Base-by-base conservation (phyloP, 257 asterid genomes). In the Nicotiana noctiflora region DNA sequence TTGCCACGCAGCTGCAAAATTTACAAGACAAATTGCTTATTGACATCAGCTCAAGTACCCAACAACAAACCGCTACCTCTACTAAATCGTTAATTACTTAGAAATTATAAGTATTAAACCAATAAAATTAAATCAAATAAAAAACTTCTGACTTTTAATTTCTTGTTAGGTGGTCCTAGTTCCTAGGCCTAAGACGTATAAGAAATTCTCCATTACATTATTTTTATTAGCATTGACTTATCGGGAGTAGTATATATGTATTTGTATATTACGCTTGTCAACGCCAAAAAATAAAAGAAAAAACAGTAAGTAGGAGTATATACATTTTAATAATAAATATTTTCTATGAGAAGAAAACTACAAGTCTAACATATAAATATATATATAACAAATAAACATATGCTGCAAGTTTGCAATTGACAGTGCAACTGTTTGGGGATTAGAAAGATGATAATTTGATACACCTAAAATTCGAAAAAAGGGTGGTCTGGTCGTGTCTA, bases 1-100 rank as follows among this genome's bases (percentile, higher is more conserved):
- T 93, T 82, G 86, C 89, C 0, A 81, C 87, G 72, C 57, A n/a
- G 29, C 98, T 92, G 90, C 91, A 79, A 14, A 7, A 15, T 63
- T 11, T 40, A 40, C 46, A 19, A n/a, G 2, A 21, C 11, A 13
- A 32, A 8, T 49, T 63, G 23, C 27, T 2, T 51, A 21, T 40
- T 32, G 25, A 55, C 44, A 14, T 27, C 1, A 14, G 9, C 7
- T 31, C 18, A 5, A 79, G 29, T 76, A 53, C 77, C 60, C 40
- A 82, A 79, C 77, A 18, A 55, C 25, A 65, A 4, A 1, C 14
- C 55, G 55, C 46, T 40, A 13, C 55, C 14, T 55, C 63, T 57
- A 19, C 29, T 59, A n/a, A 46, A 34, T 44, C 5, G 76, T 29
- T 37, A 32, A 66, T 32, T 34, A 66, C n/a, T 34, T 67, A 67